A percentile compares a stretch with the other conserved stretches of the same genome.
Conservation (phyloP, 106 monocot genomes). For the Dioscorea zingiberensis region DNA sequence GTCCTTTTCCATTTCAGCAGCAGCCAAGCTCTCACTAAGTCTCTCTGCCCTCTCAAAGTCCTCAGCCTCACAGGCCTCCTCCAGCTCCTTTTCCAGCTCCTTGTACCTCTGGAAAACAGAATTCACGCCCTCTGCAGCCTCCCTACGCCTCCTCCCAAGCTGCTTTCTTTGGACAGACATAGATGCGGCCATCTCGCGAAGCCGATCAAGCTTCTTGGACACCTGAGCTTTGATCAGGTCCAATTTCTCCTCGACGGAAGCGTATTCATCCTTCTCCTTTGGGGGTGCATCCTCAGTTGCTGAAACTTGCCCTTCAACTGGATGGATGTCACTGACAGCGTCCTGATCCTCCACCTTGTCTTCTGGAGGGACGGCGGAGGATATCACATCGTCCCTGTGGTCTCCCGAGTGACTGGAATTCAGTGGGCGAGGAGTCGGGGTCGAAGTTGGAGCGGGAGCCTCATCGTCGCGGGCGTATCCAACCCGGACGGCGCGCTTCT, state of each 20-base stretch:
- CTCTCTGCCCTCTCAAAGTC: conserved; percentile 90
- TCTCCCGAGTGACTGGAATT: too few relatives aligned
- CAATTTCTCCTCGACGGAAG: conserved; percentile 37
- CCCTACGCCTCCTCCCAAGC: conserved; percentile 44
- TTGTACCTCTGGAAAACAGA: conserved; percentile 25
- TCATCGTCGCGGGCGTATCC: conserved; percentile 68
- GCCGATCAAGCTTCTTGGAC: conserved; percentile 27
- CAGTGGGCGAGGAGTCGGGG: neutral
- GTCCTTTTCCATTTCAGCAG: conserved; percentile 73
- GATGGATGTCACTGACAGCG: neutral
- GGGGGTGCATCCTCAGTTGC: too few relatives aligned
- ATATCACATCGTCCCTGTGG: too few relatives aligned
- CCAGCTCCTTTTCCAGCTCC: conserved; percentile 74
- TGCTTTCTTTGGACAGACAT: conserved; percentile 56
- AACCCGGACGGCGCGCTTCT: conserved; percentile 80
- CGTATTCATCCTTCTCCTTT: conserved; percentile 12
- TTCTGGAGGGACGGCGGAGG: too few relatives aligned
- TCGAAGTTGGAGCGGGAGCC: neutral
- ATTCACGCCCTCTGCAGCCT: conserved; percentile 35
- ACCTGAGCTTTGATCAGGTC: conserved; percentile 46
- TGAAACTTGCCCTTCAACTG: neutral
- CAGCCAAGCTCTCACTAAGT: conserved; percentile 59
- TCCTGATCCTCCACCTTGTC: too few relatives aligned
- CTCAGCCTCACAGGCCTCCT: conserved; percentile 82
- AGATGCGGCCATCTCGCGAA: conserved; percentile 29